A percentile compares a stretch with the other conserved stretches of the same genome.
These are phyloP conservation scores for Clohesyomyces aquaticus DNA, from an alignment of 495 filamentous ascomycete genomes.

Conservation along the genomic window DNA sequence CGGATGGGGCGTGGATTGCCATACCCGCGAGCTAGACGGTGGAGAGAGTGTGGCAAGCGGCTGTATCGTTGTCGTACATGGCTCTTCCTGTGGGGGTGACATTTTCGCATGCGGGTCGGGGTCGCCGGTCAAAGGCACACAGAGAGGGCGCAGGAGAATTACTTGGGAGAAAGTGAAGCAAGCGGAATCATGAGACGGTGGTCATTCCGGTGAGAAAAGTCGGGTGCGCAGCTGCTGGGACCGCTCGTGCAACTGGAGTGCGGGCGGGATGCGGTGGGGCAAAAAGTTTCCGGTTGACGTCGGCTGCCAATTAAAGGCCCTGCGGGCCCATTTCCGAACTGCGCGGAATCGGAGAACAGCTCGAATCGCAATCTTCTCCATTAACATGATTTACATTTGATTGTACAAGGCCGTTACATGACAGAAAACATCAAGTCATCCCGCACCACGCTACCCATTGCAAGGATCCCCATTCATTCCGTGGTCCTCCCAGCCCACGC, in stretches of 20 bases:
- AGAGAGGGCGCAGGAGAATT: too few species aligned
- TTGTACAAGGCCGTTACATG: not conserved
- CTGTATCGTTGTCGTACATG: constrained; percentile 20
- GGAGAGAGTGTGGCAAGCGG: constrained; percentile 60
- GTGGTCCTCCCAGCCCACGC: too few species aligned
- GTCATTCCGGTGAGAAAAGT: not conserved
- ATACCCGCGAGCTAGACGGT: constrained; percentile 76
- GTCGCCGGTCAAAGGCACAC: too few species aligned
- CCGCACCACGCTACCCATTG: too few species aligned
- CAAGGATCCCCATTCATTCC: too few species aligned
- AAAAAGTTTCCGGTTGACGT: not conserved
- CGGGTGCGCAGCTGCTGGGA: not conserved
- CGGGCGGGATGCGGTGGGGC: not conserved
- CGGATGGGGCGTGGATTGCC: constrained; percentile 84
- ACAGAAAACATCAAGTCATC: not conserved
- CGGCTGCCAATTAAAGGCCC: not conserved
- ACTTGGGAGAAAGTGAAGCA: not conserved
- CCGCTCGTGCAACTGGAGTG: not conserved
- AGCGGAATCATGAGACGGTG: not conserved
- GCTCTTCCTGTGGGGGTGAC: constrained; percentile 26
- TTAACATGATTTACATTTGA: not conserved
- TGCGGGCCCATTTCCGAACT: not conserved
- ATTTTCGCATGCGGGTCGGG: constrained; percentile 13
- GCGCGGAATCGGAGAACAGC: constrained; percentile 1
- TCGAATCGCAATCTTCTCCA: not conserved